A percentile compares a stretch with the other conserved stretches of the same genome.
phyloP scores from a whole-genome alignment of 371 early-diverging fungal species.

The Lichtheimia ramosa region DNA sequence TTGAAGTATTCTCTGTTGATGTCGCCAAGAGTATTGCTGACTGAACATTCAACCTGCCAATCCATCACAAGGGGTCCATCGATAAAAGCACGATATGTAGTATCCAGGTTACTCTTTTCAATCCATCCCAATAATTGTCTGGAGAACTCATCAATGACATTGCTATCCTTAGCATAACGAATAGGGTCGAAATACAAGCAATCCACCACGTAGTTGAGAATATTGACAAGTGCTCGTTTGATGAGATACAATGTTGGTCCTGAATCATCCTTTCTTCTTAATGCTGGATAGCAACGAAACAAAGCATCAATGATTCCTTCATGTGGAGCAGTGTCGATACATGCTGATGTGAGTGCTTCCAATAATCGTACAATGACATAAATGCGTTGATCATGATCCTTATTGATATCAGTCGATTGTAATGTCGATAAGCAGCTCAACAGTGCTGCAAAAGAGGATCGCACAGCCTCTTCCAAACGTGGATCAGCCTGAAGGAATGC shows the following conservation, averaged over 20 bases:
- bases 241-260: constrained; percentile 5
- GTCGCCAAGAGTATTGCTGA: constrained; percentile 55
- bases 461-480: background rate
- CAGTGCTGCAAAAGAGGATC: background rate
- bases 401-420: too few relatives aligned
- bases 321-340: constrained; percentile 4
- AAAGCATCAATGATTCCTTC: constrained; percentile 1
- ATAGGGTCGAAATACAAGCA: constrained; percentile 3
- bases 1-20: constrained; percentile 43
- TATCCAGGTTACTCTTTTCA: constrained; percentile 45
- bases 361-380: constrained; percentile 14
- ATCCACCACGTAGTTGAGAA: constrained; percentile 1
- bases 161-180: constrained; percentile 8
- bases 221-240: constrained; percentile 8
- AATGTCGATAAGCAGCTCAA: background rate
- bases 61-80: constrained; percentile 82
- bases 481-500: background rate
- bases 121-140: constrained; percentile 44
- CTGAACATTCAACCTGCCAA: constrained; percentile 66
- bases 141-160: constrained; percentile 33
- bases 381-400: background rate
- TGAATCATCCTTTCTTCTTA: background rate
- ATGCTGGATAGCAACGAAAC: constrained; percentile 5
- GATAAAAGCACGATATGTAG: constrained; percentile 36
- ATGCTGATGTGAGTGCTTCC: constrained; percentile 13